Percentiles rank a stretch among this genome's conserved stretches.
These are phyloP conservation scores for Cryphonectria japonica DNA, from an alignment of 2,329 filamentous ascomycete species.

Conservation along the genomic window DNA sequence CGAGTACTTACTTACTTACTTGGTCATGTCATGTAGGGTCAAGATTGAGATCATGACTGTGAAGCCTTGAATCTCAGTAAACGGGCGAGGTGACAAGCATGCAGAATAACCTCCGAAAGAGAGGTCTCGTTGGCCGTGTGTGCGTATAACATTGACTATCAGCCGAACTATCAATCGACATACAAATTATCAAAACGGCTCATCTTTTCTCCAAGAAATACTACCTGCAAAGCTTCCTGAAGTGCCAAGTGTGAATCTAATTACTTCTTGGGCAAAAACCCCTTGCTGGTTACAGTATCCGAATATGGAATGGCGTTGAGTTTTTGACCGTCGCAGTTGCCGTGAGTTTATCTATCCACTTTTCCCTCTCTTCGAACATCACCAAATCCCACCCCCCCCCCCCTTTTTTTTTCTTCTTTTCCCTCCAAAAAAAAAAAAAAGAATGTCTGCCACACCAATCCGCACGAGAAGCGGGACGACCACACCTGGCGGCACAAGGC, in stretches of 20 bases:
- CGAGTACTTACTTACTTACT: no score
- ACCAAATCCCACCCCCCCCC: not conserved
- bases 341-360: not conserved
- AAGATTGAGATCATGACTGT: not conserved
- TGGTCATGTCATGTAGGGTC: no score
- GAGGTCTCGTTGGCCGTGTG: no score
- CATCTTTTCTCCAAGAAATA: no score
- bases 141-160: no score
- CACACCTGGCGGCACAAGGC: not conserved
- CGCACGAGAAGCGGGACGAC: slow-evolving; percentile 5
- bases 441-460: slow-evolving; percentile 10
- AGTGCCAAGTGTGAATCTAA: no score
- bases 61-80: not conserved
- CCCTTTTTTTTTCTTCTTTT: no score
- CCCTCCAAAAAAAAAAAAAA: no score
- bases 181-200: no score
- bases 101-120: no score
- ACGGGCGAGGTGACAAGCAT: not conserved
- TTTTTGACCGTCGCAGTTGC: not conserved
- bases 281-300: not conserved
- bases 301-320: not conserved
- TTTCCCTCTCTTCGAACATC: not conserved
- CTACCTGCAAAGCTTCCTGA: no score
- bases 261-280: not conserved
- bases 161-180: no score